phyloP scores from a whole-genome alignment of 2,329 filamentous ascomycete genomes.

The Claviceps paspali region DNA sequence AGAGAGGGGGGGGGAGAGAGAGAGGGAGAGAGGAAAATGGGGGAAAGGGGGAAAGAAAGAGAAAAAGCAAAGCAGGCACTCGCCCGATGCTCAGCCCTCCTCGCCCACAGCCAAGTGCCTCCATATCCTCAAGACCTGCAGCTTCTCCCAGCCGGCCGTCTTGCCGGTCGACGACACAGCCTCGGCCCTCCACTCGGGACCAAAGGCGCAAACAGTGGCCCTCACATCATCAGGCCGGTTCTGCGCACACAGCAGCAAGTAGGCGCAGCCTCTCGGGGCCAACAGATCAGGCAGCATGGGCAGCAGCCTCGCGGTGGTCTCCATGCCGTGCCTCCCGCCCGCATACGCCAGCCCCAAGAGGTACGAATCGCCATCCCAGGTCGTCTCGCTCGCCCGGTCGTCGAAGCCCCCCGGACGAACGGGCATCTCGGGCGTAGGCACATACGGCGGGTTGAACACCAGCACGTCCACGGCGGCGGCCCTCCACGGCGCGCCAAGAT shows the following conservation, averaged over 20 bases:
- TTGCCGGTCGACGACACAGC: constrained; percentile 72
- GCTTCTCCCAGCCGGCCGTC: constrained; percentile 84
- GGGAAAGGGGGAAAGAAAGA: too few relatives aligned
- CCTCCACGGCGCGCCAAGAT: constrained; percentile 51
- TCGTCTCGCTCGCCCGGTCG: constrained; percentile 14
- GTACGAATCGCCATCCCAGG: constrained; percentile 69
- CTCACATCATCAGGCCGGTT: constrained; percentile 72
- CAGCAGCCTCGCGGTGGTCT: constrained; percentile 71
- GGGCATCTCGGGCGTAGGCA: constrained; percentile 69
- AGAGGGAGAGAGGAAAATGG: too few relatives aligned
- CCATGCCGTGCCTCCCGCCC: constrained; percentile 83
- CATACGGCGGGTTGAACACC: constrained; percentile 95
- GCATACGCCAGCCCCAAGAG: constrained; percentile 78
- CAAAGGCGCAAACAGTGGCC: constrained; percentile 37
- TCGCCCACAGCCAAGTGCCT: constrained; percentile 22
- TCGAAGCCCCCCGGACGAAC: constrained; percentile 22
- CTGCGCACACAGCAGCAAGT: constrained; percentile 77
- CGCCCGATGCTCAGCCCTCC: too few relatives aligned
- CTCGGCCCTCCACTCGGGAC: constrained; percentile 51
- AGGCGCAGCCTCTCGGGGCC: constrained; percentile 58
- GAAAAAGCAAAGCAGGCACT: too few relatives aligned
- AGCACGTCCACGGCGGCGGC: constrained; percentile 56
- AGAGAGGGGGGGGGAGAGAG: too few relatives aligned
- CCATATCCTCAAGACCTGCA: constrained; percentile 82
- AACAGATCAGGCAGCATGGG: constrained; percentile 51